Base-by-base conservation (phyloP, 176 grass and related monocot genomes). In the Cenchrus americanus region DNA sequence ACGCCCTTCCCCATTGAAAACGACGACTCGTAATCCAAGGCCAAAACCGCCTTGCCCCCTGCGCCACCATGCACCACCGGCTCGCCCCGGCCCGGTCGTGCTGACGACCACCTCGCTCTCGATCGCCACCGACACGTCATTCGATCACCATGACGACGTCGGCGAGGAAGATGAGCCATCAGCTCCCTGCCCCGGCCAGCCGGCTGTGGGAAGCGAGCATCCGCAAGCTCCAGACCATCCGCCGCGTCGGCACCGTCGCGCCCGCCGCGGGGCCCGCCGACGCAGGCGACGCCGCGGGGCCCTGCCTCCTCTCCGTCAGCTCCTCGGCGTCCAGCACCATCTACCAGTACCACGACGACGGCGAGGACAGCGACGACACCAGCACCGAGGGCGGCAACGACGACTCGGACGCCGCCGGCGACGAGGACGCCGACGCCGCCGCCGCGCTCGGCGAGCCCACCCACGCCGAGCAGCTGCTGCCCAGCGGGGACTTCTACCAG, bases 401-500 rank as follows among this genome's bases (percentile, higher is more conserved):
- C 6, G 71, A 14, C 34, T 14, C 37, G 30, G 60, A 77, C 60
- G 30, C 43, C 6, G 80, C 37, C 42, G 71, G 32, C 55, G 40
- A 71, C 15, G 82, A 5, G 4, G 71, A 14, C 34, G 10, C 37
- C n/a, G 60, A 77, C 60, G 30, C 43, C 6, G 80, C 37, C 12
- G 59, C 21, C 6, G 14, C 76, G 12, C 75, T 86, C 66, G 83
- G 54, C 10, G 79, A 81, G 55, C 13, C 79, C 46, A 71, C 22
- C 65, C 89, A 93, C 69, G 70, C 87, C 6, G 88, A 93, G 34
- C 88, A 88, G 54, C 58, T 86, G 49, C 91, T 93, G 0, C 60
- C 87, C 0, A 86, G 86, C 62, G 94, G 91, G 0, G 94, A 91
- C 79, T 97, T 97, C 83, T 97, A 84, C 80, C 90, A 90, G 18